These are phyloP conservation scores for Cutaneotrichosporon sp. DNA, from an alignment of 1,284 basidiomycete genomes.

Conservation along the genomic window DNA sequence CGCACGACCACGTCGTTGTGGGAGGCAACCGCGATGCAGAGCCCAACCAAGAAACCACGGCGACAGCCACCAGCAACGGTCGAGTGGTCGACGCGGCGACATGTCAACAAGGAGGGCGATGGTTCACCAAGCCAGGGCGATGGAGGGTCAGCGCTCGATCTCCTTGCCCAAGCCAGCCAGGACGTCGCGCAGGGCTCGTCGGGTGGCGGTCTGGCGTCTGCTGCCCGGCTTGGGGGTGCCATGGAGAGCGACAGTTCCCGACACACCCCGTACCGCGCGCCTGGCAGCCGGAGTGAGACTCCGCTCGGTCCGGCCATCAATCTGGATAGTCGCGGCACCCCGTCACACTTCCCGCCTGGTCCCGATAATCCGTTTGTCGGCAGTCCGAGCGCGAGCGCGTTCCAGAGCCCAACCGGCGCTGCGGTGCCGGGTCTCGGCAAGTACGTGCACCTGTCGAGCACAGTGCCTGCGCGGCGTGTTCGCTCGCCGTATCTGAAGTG, in stretches of 20 bases:
- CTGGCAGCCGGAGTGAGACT: constrained; percentile 17
- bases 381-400: constrained; percentile 20
- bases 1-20: constrained; percentile 31
- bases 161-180: constrained; percentile 47
- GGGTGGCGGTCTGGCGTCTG: constrained; percentile 11
- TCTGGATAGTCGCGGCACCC: constrained; percentile 17
- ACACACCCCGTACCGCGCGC: neutral
- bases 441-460: constrained; percentile 48
- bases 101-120: constrained; percentile 15
- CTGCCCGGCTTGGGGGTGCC: constrained; percentile 25
- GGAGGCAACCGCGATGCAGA: constrained; percentile 14
- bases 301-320: constrained; percentile 44
- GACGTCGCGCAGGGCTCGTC: constrained; percentile 22
- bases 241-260: constrained; percentile 14
- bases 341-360: constrained; percentile 6
- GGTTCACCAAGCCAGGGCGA: constrained; percentile 12
- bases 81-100: constrained; percentile 23
- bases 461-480: constrained; percentile 44
- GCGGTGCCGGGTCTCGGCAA: constrained; percentile 50
- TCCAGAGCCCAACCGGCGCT: constrained; percentile 40
- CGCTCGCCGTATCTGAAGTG: constrained; percentile 51
- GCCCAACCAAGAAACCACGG: constrained; percentile 35
- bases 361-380: constrained; percentile 19
- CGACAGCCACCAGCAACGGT: constrained; percentile 24
- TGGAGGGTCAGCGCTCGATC: constrained; percentile 42